Conservation (phyloP, 2,329 filamentous ascomycete genomes). For the Alternaria sp. region DNA sequence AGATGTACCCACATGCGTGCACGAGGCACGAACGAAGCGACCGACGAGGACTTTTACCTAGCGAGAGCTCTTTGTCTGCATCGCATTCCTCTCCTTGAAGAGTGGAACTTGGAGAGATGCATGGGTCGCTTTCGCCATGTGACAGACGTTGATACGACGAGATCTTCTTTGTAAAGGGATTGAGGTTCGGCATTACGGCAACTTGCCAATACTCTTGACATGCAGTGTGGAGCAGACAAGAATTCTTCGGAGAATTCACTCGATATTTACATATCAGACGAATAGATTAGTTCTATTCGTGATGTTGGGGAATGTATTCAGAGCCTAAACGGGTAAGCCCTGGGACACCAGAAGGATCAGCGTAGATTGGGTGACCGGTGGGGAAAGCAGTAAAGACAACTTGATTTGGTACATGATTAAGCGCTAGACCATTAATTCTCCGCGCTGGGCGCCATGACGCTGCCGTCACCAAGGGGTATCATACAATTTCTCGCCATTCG, state of each 20-base stretch:
- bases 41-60: background rate
- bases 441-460: background rate
- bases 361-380: background rate
- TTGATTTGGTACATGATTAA: background rate
- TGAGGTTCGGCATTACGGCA: slow-evolving; percentile 3
- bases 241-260: background rate
- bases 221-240: background rate
- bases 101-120: background rate
- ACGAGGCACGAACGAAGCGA: background rate
- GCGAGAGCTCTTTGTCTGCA: background rate
- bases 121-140: background rate
- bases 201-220: background rate
- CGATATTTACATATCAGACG: background rate
- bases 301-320: slow-evolving; percentile 4
- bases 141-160: slow-evolving; percentile 3
- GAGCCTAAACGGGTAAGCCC: slow-evolving; percentile 2
- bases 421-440: background rate
- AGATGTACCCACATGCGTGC: background rate
- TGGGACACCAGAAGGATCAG: background rate
- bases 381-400: background rate
- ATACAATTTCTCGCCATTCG: slow-evolving; percentile 2
- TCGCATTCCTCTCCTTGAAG: background rate
- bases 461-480: slow-evolving; percentile 3
- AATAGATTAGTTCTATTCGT: background rate
- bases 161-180: slow-evolving; percentile 1